Percentiles rank a stretch among this genome's conserved stretches.
Conservation (phyloP, 1,284 basidiomycete species). For the Takashimella tepidaria region DNA sequence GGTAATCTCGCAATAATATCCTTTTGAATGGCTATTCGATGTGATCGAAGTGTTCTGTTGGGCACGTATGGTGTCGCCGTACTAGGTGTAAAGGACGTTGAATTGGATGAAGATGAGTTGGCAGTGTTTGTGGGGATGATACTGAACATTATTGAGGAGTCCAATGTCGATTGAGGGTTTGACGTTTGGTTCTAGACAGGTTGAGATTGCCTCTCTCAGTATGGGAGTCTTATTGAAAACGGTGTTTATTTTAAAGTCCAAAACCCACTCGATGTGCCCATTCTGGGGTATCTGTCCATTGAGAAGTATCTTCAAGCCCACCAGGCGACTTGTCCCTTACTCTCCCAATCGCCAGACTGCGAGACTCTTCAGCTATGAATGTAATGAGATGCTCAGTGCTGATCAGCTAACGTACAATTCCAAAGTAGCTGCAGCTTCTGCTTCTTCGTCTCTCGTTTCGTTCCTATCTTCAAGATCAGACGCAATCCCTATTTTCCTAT, state of each 20-base stretch:
- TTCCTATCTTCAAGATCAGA: background rate
- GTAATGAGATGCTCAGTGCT: no score
- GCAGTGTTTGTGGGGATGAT: background rate
- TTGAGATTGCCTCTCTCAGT: background rate
- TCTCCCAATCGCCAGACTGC: slow-evolving; percentile 18
- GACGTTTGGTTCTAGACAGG: background rate
- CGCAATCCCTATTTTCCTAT: no score
- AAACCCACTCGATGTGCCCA: no score
- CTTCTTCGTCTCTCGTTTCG: slow-evolving; percentile 8
- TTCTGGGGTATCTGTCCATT: slow-evolving; percentile 5
- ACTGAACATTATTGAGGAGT: background rate
- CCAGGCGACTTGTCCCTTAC: slow-evolving; percentile 15
- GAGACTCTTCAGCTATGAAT: no score
- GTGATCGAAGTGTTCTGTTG: background rate
- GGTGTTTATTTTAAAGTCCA: no score
- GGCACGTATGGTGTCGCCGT: background rate
- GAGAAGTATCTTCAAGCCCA: background rate
- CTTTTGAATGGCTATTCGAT: background rate
- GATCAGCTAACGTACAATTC: slow-evolving; percentile 13
- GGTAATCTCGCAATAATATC: slow-evolving; percentile 11
- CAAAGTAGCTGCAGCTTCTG: slow-evolving; percentile 13
- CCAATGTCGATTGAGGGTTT: background rate
- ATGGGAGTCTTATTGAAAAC: no score
- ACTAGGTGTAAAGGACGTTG: background rate
- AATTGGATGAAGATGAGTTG: no score